These are phyloP conservation scores for Hordeum marinum DNA, from an alignment of 176 grass and related monocot species.

Conservation along the genomic window DNA sequence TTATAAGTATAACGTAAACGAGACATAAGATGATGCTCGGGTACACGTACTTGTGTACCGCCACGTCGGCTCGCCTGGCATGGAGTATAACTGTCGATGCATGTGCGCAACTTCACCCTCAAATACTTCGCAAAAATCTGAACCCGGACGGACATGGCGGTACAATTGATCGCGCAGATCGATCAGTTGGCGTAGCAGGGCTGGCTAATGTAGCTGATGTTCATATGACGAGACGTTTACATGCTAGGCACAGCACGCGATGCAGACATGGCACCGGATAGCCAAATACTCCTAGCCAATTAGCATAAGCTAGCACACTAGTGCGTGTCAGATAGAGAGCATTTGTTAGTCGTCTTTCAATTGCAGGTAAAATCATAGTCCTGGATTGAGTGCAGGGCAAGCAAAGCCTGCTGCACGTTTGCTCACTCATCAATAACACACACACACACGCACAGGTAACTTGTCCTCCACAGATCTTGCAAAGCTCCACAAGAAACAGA, in stretches of 20 bases:
- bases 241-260: not conserved
- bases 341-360: not conserved
- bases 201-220: not conserved
- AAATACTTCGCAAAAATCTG: too few species aligned
- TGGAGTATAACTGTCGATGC: too few species aligned
- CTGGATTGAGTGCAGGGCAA: slow-evolving; percentile 22
- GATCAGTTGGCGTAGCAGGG: too few species aligned
- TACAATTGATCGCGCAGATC: too few species aligned
- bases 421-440: slow-evolving; percentile 11
- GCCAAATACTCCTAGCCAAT: not conserved
- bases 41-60: too few species aligned
- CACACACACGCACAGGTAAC: not conserved
- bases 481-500: slow-evolving; percentile 20
- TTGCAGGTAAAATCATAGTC: not conserved
- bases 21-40: too few species aligned
- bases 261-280: too few species aligned
- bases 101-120: too few species aligned
- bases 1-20: too few species aligned
- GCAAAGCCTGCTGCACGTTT: slow-evolving; percentile 34
- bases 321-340: not conserved
- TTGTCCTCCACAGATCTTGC: not conserved
- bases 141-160: too few species aligned
- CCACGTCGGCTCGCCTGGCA: too few species aligned
- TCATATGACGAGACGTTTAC: not conserved
- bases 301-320: not conserved